These are phyloP conservation scores for Hibiscus syriacus DNA, from an alignment of 345 rosid genomes.

Conservation along the genomic window DNA sequence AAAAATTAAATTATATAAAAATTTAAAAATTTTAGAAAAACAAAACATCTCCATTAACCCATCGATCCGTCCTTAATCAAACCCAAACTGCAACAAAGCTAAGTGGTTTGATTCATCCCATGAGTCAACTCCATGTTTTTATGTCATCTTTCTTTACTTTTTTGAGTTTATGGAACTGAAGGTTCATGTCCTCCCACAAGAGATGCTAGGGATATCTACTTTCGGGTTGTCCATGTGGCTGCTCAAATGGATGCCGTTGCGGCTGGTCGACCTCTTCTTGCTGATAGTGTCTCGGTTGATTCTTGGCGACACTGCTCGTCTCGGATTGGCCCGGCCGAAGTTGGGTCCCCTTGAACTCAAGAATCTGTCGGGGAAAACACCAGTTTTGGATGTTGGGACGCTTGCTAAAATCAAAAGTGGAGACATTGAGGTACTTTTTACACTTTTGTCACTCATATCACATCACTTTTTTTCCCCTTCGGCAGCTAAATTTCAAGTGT, in stretches of 20 bases:
- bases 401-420: constrained; percentile 83
- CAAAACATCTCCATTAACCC: too few relatives aligned
- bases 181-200: constrained; percentile 96
- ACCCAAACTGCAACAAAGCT: neutral
- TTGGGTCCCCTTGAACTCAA: constrained; percentile 81
- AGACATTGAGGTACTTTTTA: constrained; percentile 54
- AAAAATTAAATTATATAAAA: too few relatives aligned
- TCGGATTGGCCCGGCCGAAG: constrained; percentile 71
- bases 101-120: neutral
- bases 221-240: constrained; percentile 92
- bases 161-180: constrained; percentile 24
- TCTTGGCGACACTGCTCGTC: constrained; percentile 61
- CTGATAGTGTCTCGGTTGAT: constrained; percentile 51
- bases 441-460: constrained; percentile 5
- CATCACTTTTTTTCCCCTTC: neutral
- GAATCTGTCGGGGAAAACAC: constrained; percentile 73
- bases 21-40: too few relatives aligned
- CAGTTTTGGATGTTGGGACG: constrained; percentile 86
- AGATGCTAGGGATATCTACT: constrained; percentile 88
- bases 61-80: too few relatives aligned
- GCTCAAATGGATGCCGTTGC: constrained; percentile 78
- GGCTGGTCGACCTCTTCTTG: constrained; percentile 65
- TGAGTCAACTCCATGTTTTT: neutral
- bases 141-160: neutral
- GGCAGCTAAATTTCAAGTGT: constrained; percentile 11